Base-by-base conservation (phyloP, 208 protist species). In the Crithidia sp. region DNA sequence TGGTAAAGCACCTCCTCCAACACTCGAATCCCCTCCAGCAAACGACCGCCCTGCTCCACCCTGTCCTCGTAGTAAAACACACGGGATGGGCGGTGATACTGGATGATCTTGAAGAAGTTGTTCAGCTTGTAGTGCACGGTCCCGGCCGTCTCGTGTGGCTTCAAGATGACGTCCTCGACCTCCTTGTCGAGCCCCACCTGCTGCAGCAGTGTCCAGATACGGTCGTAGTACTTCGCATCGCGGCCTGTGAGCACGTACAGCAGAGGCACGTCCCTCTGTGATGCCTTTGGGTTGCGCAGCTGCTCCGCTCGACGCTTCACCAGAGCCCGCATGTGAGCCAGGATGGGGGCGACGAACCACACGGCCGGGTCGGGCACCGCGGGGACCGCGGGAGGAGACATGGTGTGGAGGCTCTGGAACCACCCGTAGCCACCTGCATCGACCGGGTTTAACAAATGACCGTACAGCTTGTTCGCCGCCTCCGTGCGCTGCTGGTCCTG, bases 31-130 rank as follows among this genome's bases (percentile, higher is more conserved):
- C 86, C 87, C 43, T 82, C 77, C 9, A 93, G 71, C 28, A 96
- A 57, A 45, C 70, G 59, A 9, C 43, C 67, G 0, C 88, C 91
- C 69, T 94, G 88, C 55, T 93, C 82, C n/a, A 69, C 72, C 10
- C 89, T 80, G 61, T 96, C 91, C 60, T 96, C 91, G 73, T 94
- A 96, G 79, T 96, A 96, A 47, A 76, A 93, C 40, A 94, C 82
- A 17, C 73, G 79, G 2, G 59, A 19, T 14, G 88, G 87, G 12
- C 63, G 47, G 60, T 91, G 71, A 50, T 71, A 17, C 28, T 77
- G 76, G 53, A 93, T 84, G 55, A 93, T 59, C 14, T 68, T 64
- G 41, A 86, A 86, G 41, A 96, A 82, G 17, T 62, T 79, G 74
- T 90, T 84, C 52, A 92, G 73, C 67, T 96, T 96, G 67, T 85